phyloP scores from a whole-genome alignment of 345 rosid species.

The Aurinia saxatilis region DNA sequence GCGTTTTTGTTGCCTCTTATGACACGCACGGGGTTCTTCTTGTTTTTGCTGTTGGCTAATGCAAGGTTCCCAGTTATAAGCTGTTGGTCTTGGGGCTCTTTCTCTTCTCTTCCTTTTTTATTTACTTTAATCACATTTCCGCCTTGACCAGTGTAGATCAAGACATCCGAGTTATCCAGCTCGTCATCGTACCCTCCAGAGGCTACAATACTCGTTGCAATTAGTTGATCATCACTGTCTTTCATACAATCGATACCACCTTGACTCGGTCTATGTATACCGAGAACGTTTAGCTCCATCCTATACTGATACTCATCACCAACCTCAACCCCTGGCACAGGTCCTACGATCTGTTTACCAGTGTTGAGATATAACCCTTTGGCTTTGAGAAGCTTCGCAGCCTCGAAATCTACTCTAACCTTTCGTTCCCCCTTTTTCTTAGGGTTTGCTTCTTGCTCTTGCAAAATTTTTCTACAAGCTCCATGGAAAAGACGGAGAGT shows the following conservation, averaged over 20 bases:
- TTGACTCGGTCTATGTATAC: slow-evolving; percentile 60
- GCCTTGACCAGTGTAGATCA: slow-evolving; percentile 79
- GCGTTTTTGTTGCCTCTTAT: slow-evolving; percentile 55
- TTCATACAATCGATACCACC: slow-evolving; percentile 79
- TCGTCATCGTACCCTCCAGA: slow-evolving; percentile 75
- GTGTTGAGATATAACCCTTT: slow-evolving; percentile 38
- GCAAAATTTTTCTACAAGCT: slow-evolving; percentile 59
- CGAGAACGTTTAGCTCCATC: slow-evolving; percentile 69
- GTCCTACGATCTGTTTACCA: slow-evolving; percentile 48
- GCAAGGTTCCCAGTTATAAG: slow-evolving; percentile 77
- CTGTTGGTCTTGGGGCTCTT: slow-evolving; percentile 70
- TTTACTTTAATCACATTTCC: slow-evolving; percentile 47
- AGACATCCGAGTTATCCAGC: slow-evolving; percentile 55
- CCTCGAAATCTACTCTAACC: slow-evolving; percentile 56
- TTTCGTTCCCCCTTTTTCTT: slow-evolving; percentile 4
- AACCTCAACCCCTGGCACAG: slow-evolving; percentile 80
- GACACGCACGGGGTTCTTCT: slow-evolving; percentile 70
- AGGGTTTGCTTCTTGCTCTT: slow-evolving; percentile 61
- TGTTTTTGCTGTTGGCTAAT: slow-evolving; percentile 45
- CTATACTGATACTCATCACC: slow-evolving; percentile 87
- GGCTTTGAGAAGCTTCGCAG: slow-evolving; percentile 49
- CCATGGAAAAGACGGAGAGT: slow-evolving; percentile 64
- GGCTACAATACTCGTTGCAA: slow-evolving; percentile 74
- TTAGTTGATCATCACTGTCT: slow-evolving; percentile 19
- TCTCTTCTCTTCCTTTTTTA: slow-evolving; percentile 16